A percentile compares a stretch with the other conserved stretches of the same genome.
phyloP scores from a whole-genome alignment of 2,329 filamentous ascomycete species.

The Lojkania enalia region DNA sequence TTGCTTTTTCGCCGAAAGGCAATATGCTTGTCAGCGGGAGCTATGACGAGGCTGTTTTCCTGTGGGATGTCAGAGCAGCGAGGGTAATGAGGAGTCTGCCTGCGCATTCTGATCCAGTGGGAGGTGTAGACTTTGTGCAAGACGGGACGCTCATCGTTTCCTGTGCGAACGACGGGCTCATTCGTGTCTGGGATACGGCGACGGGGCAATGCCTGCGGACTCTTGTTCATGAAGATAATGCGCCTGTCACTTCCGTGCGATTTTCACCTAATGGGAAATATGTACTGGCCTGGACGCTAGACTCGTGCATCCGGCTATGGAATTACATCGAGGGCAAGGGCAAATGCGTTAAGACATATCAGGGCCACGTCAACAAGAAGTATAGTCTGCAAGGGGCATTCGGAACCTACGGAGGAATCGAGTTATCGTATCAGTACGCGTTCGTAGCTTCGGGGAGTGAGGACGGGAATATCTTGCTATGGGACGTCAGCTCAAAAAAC shows the following conservation, averaged over 20 bases:
- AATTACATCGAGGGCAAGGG: constrained; percentile 91
- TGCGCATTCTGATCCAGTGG: constrained; percentile 92
- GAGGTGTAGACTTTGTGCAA: constrained; percentile 87
- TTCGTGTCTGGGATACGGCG: constrained; percentile 89
- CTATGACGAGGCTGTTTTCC: constrained; percentile 94
- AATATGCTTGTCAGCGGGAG: constrained; percentile 95
- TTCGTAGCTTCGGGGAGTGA: constrained; percentile 87
- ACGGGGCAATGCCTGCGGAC: constrained; percentile 95
- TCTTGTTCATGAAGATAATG: constrained; percentile 94
- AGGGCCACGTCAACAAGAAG: constrained; percentile 82
- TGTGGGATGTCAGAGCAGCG: constrained; percentile 93
- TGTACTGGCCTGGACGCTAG: constrained; percentile 87
- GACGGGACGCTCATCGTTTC: constrained; percentile 92
- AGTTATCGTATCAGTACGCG: constrained; percentile 42
- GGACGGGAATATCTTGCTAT: constrained; percentile 81
- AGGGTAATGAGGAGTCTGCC: constrained; percentile 87
- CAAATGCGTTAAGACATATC: constrained; percentile 93
- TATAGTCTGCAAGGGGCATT: constrained; percentile 88
- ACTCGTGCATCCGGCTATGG: constrained; percentile 89
- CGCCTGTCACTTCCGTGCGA: constrained; percentile 82
- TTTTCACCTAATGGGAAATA: constrained; percentile 95
- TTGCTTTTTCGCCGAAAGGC: constrained; percentile 96
- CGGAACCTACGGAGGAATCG: constrained; percentile 50
- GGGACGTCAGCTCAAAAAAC: constrained; percentile 87
- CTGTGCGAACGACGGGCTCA: constrained; percentile 79